Conservation (phyloP, 768 basidiomycete species). For the Pulveroboletus ravenelii region DNA sequence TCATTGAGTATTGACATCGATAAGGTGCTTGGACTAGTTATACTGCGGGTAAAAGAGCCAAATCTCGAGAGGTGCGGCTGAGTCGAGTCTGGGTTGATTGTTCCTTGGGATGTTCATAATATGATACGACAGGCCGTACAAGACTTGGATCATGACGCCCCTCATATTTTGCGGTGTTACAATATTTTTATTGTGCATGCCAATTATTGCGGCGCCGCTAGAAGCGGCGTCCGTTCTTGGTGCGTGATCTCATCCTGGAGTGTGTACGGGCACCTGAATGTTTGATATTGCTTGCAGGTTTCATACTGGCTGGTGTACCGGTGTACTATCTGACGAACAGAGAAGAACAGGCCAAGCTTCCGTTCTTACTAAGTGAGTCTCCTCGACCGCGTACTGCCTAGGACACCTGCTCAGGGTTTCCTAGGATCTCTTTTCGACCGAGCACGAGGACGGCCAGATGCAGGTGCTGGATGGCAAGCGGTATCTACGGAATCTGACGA, state of each 20-base stretch:
- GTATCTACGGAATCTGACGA: slow-evolving; percentile 64
- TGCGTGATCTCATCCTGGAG: slow-evolving; percentile 32
- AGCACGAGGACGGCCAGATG: slow-evolving; percentile 47
- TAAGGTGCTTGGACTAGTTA: slow-evolving; percentile 82
- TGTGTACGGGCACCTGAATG: not conserved
- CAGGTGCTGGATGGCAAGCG: slow-evolving; percentile 69
- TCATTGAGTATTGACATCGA: slow-evolving; percentile 1
- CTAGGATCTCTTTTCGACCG: slow-evolving; percentile 40
- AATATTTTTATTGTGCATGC: slow-evolving; percentile 75
- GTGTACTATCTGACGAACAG: slow-evolving; percentile 76
- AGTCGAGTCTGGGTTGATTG: not conserved
- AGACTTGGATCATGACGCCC: slow-evolving; percentile 87
- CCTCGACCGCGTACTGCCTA: not conserved
- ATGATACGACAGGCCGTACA: slow-evolving; percentile 65
- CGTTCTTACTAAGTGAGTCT: slow-evolving; percentile 35
- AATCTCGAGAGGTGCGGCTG: slow-evolving; percentile 63
- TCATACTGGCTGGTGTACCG: slow-evolving; percentile 74
- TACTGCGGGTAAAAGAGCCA: slow-evolving; percentile 88
- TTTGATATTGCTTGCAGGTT: slow-evolving; percentile 42
- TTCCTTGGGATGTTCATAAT: not conserved
- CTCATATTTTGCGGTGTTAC: slow-evolving; percentile 79
- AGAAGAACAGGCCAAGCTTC: slow-evolving; percentile 36
- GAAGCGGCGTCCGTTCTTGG: slow-evolving; percentile 86
- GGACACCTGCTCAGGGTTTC: slow-evolving; percentile 22
- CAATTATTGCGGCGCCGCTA: slow-evolving; percentile 85